Evolutionary conservation across 2,329 filamentous ascomycete species (phyloP).

Genomic region (Exutisphaerella laricina): DNA sequence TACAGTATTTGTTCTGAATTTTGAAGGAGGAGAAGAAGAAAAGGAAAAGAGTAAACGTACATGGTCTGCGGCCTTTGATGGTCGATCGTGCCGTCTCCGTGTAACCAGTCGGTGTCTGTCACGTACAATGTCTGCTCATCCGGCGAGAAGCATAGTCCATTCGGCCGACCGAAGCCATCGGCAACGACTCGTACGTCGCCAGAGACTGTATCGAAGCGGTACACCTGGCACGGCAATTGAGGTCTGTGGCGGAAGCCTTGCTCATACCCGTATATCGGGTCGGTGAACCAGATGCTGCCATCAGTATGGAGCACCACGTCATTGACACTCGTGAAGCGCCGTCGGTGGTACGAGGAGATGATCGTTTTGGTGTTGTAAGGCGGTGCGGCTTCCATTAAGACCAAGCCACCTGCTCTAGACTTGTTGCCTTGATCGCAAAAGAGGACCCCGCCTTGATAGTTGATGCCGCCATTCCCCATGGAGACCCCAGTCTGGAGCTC

Average conservation of each 20-base stretch:
- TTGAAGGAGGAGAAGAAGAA: too few species aligned
- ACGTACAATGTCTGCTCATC: conserved; percentile 50
- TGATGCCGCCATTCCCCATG: conserved; percentile 49
- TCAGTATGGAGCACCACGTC: conserved; percentile 51
- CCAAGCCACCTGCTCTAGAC: conserved; percentile 21
- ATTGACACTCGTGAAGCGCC: conserved; percentile 57
- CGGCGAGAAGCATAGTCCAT: conserved; percentile 55
- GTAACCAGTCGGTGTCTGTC: conserved; percentile 51
- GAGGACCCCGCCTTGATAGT: conserved; percentile 37
- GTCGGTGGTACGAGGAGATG: conserved; percentile 55
- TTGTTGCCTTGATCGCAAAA: conserved; percentile 31
- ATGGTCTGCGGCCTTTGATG: conserved; percentile 43
- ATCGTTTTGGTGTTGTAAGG: conserved; percentile 34
- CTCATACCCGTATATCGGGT: conserved; percentile 54
- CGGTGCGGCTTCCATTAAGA: conserved; percentile 20
- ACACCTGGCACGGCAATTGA: conserved; percentile 51
- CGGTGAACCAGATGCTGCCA: conserved; percentile 60
- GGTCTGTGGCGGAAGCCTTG: conserved; percentile 54
- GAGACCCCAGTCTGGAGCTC: conserved; percentile 32
- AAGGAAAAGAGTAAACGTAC: too few species aligned
- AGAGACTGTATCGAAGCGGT: conserved; percentile 46
- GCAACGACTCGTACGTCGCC: conserved; percentile 52
- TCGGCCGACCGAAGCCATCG: conserved; percentile 52
- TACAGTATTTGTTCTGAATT: too few species aligned
- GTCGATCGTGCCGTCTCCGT: conserved; percentile 40